These are phyloP conservation scores for Yamadazyma sp. DNA, from an alignment of 805 yeast species.

Conservation along the genomic window DNA sequence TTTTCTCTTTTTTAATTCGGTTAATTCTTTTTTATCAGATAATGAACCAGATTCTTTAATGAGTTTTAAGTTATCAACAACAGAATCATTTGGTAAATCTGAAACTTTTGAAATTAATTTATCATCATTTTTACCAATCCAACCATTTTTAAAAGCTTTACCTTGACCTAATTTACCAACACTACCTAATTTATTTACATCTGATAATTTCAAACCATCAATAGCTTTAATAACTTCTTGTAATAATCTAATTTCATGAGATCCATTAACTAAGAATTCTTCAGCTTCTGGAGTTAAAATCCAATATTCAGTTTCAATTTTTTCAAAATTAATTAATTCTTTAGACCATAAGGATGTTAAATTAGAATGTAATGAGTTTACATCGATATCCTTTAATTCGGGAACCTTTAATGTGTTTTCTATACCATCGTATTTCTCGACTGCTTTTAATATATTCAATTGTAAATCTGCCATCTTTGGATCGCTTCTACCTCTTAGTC, in stretches of 20 bases:
- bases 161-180: conserved; percentile 94
- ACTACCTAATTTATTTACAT: conserved; percentile 71
- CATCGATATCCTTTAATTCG: conserved; percentile 60
- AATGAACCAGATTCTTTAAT: conserved; percentile 57
- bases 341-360: conserved; percentile 83
- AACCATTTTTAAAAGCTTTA: conserved; percentile 94
- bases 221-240: conserved; percentile 68
- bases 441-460: conserved; percentile 56
- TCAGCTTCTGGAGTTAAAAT: conserved; percentile 76
- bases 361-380: conserved; percentile 73
- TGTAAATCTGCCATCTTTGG: conserved; percentile 65
- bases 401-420: conserved; percentile 59
- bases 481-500: too few species aligned
- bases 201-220: conserved; percentile 80
- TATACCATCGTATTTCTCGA: conserved; percentile 57
- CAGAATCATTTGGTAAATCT: conserved; percentile 60
- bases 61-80: conserved; percentile 59
- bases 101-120: conserved; percentile 62
- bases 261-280: conserved; percentile 75
- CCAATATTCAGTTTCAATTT: conserved; percentile 76
- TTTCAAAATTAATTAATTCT: conserved; percentile 70
- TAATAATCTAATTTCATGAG: conserved; percentile 84
- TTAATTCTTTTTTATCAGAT: conserved; percentile 60
- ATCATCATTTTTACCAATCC: conserved; percentile 90
- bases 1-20: conserved; percentile 93